Base-by-base conservation (phyloP, 305 asterid species). In the Caryopteris hybrid region DNA sequence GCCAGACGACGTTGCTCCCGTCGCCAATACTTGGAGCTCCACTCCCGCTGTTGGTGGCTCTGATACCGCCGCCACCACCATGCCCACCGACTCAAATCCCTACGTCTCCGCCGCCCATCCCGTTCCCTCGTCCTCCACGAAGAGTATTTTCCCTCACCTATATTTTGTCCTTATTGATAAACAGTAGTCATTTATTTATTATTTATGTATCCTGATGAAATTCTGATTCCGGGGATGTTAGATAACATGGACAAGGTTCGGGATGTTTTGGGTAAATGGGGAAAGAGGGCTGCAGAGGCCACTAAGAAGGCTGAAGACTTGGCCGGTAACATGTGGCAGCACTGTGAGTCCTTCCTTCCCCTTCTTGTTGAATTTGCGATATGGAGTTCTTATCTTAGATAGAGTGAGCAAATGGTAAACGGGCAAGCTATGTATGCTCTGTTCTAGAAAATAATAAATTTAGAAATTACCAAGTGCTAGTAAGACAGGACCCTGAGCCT, bases 301-400 rank as follows among this genome's bases (percentile, higher is more conserved):
- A 80, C 96, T 2, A 93, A 86, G 82, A 88, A 79, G 82, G 91
- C 96, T 38, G 88, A 87, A 73, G 96, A 83, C 80, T 77, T 87
- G 79, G 97, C 97, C 57, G 97, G 96, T 55, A 84, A 93, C 70
- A 81, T 89, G 96, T 93, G 96, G 99, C 99, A 93, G 76, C 95
- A 93, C 81, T 80, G 99, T 90, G 69, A 85, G 96, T 83, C 12
- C 51, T 42, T 68, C 52, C 54, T 64, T 56, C 54, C 12, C 5
- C 18, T 29, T 17, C 3, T 6, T 7, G n/a, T n/a, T n/a, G n/a
- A n/a, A n/a, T n/a, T n/a, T n/a, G n/a, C n/a, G n/a, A n/a, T n/a
- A n/a, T n/a, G n/a, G n/a, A n/a, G n/a, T n/a, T n/a, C n/a, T n/a
- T n/a, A n/a, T n/a, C n/a, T n/a, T n/a, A n/a, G n/a, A n/a, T n/a